Percentiles rank a stretch among this genome's conserved stretches.
These are phyloP conservation scores for Suillus bovinus DNA, from an alignment of 768 basidiomycete species.

Conservation along the genomic window DNA sequence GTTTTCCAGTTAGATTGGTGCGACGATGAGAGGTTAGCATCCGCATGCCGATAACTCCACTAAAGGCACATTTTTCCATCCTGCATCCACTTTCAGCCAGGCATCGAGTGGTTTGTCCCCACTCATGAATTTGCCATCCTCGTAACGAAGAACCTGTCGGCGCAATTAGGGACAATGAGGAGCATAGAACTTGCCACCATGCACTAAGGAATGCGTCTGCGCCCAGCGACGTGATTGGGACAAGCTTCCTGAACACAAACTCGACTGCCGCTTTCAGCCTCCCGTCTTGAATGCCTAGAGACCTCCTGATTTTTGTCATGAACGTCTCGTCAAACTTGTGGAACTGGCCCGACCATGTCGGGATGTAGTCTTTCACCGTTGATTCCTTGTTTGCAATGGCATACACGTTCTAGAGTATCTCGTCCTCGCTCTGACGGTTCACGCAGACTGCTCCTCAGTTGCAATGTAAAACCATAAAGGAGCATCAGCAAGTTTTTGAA, in stretches of 20 bases:
- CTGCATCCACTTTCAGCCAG: neutral
- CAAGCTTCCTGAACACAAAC: neutral
- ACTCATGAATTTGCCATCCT: too few species aligned
- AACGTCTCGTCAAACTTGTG: neutral
- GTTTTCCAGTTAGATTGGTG: neutral
- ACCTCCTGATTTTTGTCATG: neutral
- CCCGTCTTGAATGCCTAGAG: neutral
- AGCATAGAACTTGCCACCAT: neutral
- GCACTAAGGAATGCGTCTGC: neutral
- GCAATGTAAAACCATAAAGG: conserved; percentile 32
- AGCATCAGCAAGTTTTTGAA: conserved; percentile 26
- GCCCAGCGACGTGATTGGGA: neutral
- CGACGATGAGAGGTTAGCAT: neutral
- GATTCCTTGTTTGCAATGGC: neutral
- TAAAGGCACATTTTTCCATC: neutral
- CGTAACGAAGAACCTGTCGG: neutral
- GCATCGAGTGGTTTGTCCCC: too few species aligned
- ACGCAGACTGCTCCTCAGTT: too few species aligned
- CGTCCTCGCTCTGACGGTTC: neutral
- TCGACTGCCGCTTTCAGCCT: neutral
- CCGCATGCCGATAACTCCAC: neutral
- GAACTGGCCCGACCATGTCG: neutral
- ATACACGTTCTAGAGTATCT: neutral
- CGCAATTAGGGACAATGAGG: neutral
- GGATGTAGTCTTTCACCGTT: neutral